phyloP scores from a whole-genome alignment of 768 basidiomycete species.

The Kwoniella newhampshirensis region DNA sequence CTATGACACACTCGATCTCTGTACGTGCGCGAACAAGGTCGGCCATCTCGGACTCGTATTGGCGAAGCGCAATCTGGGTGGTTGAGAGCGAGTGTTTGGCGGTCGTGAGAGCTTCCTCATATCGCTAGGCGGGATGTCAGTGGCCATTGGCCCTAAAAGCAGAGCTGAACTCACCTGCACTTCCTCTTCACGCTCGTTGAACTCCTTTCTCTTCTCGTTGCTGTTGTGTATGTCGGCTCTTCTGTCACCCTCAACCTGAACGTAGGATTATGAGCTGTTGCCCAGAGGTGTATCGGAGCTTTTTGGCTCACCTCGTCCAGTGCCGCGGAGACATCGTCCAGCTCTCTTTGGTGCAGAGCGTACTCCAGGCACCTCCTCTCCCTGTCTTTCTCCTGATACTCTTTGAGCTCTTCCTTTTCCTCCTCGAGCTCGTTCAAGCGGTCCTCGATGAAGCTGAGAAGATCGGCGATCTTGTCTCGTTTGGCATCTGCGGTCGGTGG shows the following conservation, averaged over 20 bases:
- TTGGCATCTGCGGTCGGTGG: slow-evolving; percentile 69
- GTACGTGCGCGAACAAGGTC: slow-evolving; percentile 82
- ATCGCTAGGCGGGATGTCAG: slow-evolving; percentile 57
- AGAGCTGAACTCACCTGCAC: slow-evolving; percentile 63
- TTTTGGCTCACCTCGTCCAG: slow-evolving; percentile 78
- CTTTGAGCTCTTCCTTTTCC: slow-evolving; percentile 95
- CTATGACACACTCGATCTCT: slow-evolving; percentile 78
- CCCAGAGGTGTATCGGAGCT: no score
- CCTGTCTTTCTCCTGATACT: slow-evolving; percentile 88
- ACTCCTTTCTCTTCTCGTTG: slow-evolving; percentile 78
- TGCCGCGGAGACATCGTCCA: slow-evolving; percentile 81
- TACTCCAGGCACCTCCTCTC: slow-evolving; percentile 93
- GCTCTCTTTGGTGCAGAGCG: slow-evolving; percentile 83
- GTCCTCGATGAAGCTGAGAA: slow-evolving; percentile 86
- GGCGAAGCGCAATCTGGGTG: slow-evolving; percentile 66
- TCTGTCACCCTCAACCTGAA: slow-evolving; percentile 63
- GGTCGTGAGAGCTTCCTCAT: slow-evolving; percentile 71
- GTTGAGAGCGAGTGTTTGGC: slow-evolving; percentile 72
- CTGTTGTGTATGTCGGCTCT: slow-evolving; percentile 77
- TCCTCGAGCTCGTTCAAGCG: slow-evolving; percentile 89
- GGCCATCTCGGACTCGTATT: slow-evolving; percentile 76
- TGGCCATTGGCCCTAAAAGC: neutral
- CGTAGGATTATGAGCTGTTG: slow-evolving; percentile 7
- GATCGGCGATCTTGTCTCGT: slow-evolving; percentile 82
- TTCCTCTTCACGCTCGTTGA: slow-evolving; percentile 76